These are phyloP conservation scores for Cyclospora cayetanensis DNA, from an alignment of 169 alveolate species.

Conservation along the genomic window DNA sequence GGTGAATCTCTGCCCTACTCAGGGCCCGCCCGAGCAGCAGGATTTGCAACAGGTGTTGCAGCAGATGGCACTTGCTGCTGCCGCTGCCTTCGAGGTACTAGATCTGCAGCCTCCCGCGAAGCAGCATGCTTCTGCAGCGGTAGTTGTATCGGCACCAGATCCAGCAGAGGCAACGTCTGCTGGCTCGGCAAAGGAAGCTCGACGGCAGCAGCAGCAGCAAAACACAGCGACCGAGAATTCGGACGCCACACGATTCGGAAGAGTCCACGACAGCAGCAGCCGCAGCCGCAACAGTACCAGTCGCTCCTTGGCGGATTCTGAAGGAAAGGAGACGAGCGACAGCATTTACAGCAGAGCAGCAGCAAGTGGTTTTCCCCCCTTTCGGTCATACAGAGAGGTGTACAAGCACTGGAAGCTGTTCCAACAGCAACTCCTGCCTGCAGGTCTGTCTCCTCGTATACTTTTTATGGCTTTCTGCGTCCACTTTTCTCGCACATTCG, in stretches of 20 bases:
- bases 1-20: not conserved
- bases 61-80: slow-evolving; percentile 50
- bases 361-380: slow-evolving; percentile 36
- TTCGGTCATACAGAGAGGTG: slow-evolving; percentile 32
- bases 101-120: slow-evolving; percentile 13
- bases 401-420: slow-evolving; percentile 18
- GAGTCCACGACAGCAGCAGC: not conserved
- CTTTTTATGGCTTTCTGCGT: no score
- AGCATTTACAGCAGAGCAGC: slow-evolving; percentile 37
- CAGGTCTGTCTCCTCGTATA: not conserved
- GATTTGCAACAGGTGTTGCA: slow-evolving; percentile 46
- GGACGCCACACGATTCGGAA: not conserved
- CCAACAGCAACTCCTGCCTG: slow-evolving; percentile 31
- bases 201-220: not conserved
- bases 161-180: not conserved
- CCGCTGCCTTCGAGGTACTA: slow-evolving; percentile 20
- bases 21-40: not conserved
- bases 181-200: not conserved
- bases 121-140: not conserved
- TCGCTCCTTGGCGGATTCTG: not conserved
- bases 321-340: not conserved
- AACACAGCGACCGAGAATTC: not conserved
- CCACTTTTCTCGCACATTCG: no score
- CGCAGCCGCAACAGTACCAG: not conserved
- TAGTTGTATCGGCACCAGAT: not conserved